Evolutionary conservation across 495 filamentous ascomycete species (phyloP).

Genomic region (Aspergillus steynii): DNA sequence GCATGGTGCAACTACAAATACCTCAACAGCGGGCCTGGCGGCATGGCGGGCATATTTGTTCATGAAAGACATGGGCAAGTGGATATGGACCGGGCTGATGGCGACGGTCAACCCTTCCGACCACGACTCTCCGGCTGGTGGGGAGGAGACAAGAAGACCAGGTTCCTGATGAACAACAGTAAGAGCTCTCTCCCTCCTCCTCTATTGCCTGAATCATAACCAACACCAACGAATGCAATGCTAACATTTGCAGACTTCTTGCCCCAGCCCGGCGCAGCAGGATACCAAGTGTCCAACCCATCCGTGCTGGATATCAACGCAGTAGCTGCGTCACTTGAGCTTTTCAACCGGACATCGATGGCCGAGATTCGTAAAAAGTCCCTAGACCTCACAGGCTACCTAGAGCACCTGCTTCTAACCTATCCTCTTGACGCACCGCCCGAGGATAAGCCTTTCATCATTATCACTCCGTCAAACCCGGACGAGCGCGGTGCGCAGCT

Average conservation of each 20-base stretch:
- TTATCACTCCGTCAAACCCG: slow-evolving; percentile 79
- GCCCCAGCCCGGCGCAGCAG: slow-evolving; percentile 64
- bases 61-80: slow-evolving; percentile 70
- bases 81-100: slow-evolving; percentile 37
- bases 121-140: slow-evolving; percentile 84
- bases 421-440: slow-evolving; percentile 37
- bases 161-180: slow-evolving; percentile 77
- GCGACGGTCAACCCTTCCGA: slow-evolving; percentile 38
- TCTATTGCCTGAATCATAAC: background rate
- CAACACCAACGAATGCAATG: background rate
- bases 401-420: slow-evolving; percentile 66
- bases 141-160: slow-evolving; percentile 73
- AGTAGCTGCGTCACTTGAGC: slow-evolving; percentile 71
- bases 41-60: slow-evolving; percentile 85
- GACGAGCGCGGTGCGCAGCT: slow-evolving; percentile 82
- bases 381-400: slow-evolving; percentile 71
- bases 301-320: slow-evolving; percentile 62
- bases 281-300: slow-evolving; percentile 64
- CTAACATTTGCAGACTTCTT: slow-evolving; percentile 54
- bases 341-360: slow-evolving; percentile 78
- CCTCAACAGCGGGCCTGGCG: slow-evolving; percentile 86
- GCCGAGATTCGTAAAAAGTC: slow-evolving; percentile 70
- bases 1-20: slow-evolving; percentile 99
- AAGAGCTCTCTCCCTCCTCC: slow-evolving; percentile 17
- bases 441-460: slow-evolving; percentile 56